Evolutionary conservation across 371 early-diverging fungal genomes (phyloP).

Genomic region (Circinella minor): DNA sequence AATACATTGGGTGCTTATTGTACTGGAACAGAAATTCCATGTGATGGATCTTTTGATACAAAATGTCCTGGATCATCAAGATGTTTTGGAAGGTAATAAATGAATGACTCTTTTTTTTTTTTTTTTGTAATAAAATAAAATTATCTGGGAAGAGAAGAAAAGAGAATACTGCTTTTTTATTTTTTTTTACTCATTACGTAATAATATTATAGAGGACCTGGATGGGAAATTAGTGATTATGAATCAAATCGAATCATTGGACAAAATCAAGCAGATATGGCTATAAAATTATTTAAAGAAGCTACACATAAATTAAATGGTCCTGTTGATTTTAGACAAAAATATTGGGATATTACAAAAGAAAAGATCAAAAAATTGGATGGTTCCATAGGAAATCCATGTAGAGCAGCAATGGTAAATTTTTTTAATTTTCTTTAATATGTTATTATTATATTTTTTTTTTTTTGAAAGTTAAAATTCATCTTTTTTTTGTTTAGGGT

Average conservation of each 20-base stretch:
- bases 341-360: constrained; percentile 58
- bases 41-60: constrained; percentile 55
- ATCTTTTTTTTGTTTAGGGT: constrained; percentile 36
- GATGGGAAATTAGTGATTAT: constrained; percentile 41
- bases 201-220: constrained; percentile 39
- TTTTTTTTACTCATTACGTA: too few relatives aligned
- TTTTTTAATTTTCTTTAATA: too few relatives aligned
- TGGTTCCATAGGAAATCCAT: constrained; percentile 23
- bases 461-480: constrained; percentile 29
- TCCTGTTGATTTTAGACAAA: constrained; percentile 43
- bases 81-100: constrained; percentile 42
- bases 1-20: constrained; percentile 66
- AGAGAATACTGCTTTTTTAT: too few relatives aligned
- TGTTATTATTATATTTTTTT: not conserved
- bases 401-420: constrained; percentile 54
- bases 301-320: constrained; percentile 21
- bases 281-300: constrained; percentile 33
- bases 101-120: not conserved
- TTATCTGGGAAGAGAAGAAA: too few relatives aligned
- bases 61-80: constrained; percentile 42
- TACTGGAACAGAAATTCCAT: constrained; percentile 61
- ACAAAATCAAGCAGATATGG: constrained; percentile 47
- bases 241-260: constrained; percentile 69
- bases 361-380: constrained; percentile 25
- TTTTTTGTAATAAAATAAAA: not conserved